Conservation (phyloP, 495 filamentous ascomycete genomes). For the Penicillium mononematosum region DNA sequence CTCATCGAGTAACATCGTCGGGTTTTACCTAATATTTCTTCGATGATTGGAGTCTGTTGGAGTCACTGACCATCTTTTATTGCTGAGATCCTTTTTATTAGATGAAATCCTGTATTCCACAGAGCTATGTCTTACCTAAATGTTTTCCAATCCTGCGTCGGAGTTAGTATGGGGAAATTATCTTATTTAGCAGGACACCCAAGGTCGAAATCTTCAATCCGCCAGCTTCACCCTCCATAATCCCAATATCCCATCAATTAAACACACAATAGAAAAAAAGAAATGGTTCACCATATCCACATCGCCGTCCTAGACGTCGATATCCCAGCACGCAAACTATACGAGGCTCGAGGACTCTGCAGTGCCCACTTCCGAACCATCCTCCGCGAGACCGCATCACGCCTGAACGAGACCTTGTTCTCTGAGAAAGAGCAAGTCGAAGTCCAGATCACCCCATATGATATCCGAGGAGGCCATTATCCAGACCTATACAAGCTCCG, state of each 20-base stretch:
- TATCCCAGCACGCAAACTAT: conserved; percentile 31
- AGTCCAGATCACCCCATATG: conserved; percentile 33
- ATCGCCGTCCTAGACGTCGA: conserved; percentile 38
- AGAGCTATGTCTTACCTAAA: conserved; percentile 9
- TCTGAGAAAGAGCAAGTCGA: conserved; percentile 18
- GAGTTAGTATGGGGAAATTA: conserved; percentile 6
- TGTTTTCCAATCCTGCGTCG: background rate
- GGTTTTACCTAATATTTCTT: conserved; percentile 28
- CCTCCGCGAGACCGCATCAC: conserved; percentile 30
- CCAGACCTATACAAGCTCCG: conserved; percentile 28
- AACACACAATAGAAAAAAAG: conserved; percentile 1
- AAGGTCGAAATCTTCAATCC: background rate
- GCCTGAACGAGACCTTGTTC: conserved; percentile 23
- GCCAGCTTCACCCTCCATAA: conserved; percentile 1
- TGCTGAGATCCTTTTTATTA: conserved; percentile 15
- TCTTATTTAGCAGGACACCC: background rate
- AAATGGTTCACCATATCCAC: conserved; percentile 30
- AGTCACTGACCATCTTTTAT: conserved; percentile 15
- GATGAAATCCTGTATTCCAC: background rate
- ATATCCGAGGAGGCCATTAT: conserved; percentile 33
- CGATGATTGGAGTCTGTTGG: conserved; percentile 22
- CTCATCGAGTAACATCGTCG: conserved; percentile 17
- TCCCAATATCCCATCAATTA: background rate
- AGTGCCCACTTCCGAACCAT: conserved; percentile 37
- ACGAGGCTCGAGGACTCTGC: conserved; percentile 34